Evolutionary conservation across 106 monocot genomes (phyloP).

Genomic region (Agapanthus africanus): DNA sequence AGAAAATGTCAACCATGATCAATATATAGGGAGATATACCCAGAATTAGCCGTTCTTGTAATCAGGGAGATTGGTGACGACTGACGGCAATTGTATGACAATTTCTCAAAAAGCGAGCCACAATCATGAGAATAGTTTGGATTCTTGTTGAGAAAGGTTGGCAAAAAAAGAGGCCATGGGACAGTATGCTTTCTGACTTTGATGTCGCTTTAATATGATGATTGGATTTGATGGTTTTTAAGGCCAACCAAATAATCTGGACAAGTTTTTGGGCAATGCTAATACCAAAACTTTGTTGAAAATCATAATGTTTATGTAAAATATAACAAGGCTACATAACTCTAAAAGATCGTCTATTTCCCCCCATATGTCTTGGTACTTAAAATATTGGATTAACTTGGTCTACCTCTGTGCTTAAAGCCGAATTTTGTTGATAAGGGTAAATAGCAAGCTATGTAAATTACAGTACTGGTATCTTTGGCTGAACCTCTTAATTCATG

Average conservation of each 20-base stretch:
- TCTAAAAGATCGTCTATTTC: neutral
- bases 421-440: neutral
- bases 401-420: neutral
- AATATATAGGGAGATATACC: neutral
- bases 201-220: neutral
- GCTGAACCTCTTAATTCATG: neutral
- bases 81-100: too few species aligned
- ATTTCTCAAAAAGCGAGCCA: too few species aligned
- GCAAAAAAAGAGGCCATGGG: too few species aligned
- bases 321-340: neutral
- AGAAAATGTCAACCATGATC: neutral
- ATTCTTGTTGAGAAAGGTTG: too few species aligned
- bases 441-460: neutral
- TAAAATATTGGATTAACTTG: neutral
- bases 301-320: neutral
- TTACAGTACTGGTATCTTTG: neutral
- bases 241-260: neutral
- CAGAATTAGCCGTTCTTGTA: neutral
- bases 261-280: neutral
- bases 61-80: too few species aligned
- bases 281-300: slow-evolving; percentile 4
- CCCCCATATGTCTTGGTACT: neutral
- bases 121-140: too few species aligned
- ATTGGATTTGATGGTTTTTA: neutral
- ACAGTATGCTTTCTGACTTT: too few species aligned